A percentile compares a stretch with the other conserved stretches of the same genome.
phyloP scores from a whole-genome alignment of 1,139 yeast genomes.

The Candida sp. region DNA sequence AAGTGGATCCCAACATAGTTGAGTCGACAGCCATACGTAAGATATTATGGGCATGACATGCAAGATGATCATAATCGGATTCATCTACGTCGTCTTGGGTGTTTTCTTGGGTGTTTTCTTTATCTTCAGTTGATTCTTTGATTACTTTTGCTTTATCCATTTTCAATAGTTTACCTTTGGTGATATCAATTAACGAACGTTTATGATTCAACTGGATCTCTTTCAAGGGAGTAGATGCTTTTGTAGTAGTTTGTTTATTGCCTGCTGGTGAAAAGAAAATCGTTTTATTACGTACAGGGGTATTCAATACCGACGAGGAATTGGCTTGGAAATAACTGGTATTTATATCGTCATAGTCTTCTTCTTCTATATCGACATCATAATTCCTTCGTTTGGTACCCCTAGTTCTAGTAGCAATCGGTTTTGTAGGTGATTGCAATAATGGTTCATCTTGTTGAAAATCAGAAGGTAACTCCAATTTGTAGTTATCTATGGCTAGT shows the following conservation, averaged over 20 bases:
- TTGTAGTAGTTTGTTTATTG: neutral
- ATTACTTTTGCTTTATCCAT: slow-evolving; percentile 16
- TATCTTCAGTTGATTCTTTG: neutral
- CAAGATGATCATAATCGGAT: slow-evolving; percentile 37
- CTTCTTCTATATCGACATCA: slow-evolving; percentile 5
- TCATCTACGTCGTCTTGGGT: slow-evolving; percentile 14
- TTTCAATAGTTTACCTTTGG: slow-evolving; percentile 13
- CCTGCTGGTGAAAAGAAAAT: slow-evolving; percentile 28
- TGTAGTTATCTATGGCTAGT: slow-evolving; percentile 13
- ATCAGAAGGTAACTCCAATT: slow-evolving; percentile 16
- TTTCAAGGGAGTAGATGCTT: slow-evolving; percentile 9
- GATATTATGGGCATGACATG: slow-evolving; percentile 48
- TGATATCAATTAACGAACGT: slow-evolving; percentile 8
- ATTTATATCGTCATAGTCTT: slow-evolving; percentile 4
- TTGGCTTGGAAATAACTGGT: slow-evolving; percentile 8
- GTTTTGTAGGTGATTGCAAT: slow-evolving; percentile 4
- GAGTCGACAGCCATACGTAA: slow-evolving; percentile 50
- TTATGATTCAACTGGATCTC: slow-evolving; percentile 9
- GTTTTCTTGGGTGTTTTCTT: slow-evolving; percentile 2
- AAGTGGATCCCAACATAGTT: slow-evolving; percentile 43
- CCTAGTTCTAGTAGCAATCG: slow-evolving; percentile 7
- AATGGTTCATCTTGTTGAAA: neutral
- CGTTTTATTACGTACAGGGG: slow-evolving; percentile 30
- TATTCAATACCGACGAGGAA: slow-evolving; percentile 16
- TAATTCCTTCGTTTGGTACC: slow-evolving; percentile 8